phyloP scores from a whole-genome alignment of 805 yeast genomes.

The Wickerhamiella australiensis region DNA sequence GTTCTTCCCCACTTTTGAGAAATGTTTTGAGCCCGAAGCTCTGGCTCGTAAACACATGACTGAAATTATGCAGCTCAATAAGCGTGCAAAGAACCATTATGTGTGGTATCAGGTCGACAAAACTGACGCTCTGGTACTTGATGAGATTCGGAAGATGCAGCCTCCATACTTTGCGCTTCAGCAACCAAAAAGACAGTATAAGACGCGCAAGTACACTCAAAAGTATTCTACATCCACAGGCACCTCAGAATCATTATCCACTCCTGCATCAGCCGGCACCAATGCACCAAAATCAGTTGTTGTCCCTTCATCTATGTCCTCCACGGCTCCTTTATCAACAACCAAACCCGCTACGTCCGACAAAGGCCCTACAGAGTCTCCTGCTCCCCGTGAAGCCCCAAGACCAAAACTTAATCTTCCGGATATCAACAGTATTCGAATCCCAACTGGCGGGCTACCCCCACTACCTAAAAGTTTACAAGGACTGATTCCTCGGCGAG shows the following conservation, averaged over 20 bases:
- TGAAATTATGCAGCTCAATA: slow-evolving; percentile 45
- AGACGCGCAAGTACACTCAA: slow-evolving; percentile 12
- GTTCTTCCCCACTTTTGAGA: slow-evolving; percentile 49
- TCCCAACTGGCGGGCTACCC: slow-evolving; percentile 16
- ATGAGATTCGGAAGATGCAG: slow-evolving; percentile 18
- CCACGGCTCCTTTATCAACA: not conserved
- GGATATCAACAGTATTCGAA: slow-evolving; percentile 12
- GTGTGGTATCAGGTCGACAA: slow-evolving; percentile 64
- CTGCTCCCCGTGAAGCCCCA: not conserved
- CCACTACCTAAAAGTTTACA: slow-evolving; percentile 18
- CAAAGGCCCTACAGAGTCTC: not conserved
- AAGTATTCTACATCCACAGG: not conserved
- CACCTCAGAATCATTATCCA: not conserved
- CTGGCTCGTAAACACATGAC: slow-evolving; percentile 53
- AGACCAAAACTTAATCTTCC: slow-evolving; percentile 14
- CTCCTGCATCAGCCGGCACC: not conserved
- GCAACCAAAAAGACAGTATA: slow-evolving; percentile 15
- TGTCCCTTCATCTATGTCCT: not conserved
- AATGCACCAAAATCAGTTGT: not conserved
- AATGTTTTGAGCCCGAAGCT: slow-evolving; percentile 49
- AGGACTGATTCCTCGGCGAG: not conserved
- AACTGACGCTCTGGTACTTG: slow-evolving; percentile 24
- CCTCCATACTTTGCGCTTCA: slow-evolving; percentile 18
- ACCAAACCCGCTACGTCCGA: not conserved
- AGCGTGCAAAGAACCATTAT: slow-evolving; percentile 46